Evolutionary conservation across 2,329 filamentous ascomycete genomes (phyloP).

Genomic region (Teratosphaeriaceae sp.): DNA sequence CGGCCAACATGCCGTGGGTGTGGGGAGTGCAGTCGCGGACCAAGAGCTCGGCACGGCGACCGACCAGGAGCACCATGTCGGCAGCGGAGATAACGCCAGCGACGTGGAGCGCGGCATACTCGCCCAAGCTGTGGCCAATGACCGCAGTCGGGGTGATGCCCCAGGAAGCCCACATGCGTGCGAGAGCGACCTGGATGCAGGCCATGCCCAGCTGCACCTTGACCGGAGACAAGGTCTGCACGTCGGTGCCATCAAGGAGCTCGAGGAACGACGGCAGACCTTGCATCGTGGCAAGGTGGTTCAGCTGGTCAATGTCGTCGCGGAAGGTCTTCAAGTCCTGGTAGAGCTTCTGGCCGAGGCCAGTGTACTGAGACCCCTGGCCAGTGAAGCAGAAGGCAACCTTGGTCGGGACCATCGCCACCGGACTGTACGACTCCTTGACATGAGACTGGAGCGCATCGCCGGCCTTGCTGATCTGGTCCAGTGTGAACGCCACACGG

Average conservation of each 20-base stretch:
- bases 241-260: slow-evolving; percentile 43
- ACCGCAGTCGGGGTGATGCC: slow-evolving; percentile 48
- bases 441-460: slow-evolving; percentile 41
- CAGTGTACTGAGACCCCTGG: slow-evolving; percentile 48
- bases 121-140: slow-evolving; percentile 57
- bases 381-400: slow-evolving; percentile 48
- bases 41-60: slow-evolving; percentile 59
- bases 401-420: slow-evolving; percentile 47
- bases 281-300: slow-evolving; percentile 41
- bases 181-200: slow-evolving; percentile 47
- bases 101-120: slow-evolving; percentile 65
- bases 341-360: slow-evolving; percentile 44
- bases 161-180: slow-evolving; percentile 48
- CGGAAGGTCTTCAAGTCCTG: slow-evolving; percentile 43
- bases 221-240: slow-evolving; percentile 44
- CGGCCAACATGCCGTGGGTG: slow-evolving; percentile 61
- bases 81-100: slow-evolving; percentile 64
- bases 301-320: slow-evolving; percentile 44
- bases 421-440: slow-evolving; percentile 45
- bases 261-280: slow-evolving; percentile 44
- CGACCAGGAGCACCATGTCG: slow-evolving; percentile 67
- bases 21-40: slow-evolving; percentile 58
- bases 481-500: slow-evolving; percentile 42
- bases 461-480: slow-evolving; percentile 41
- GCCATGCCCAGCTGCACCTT: slow-evolving; percentile 49